Conservation (phyloP, 2,329 filamentous ascomycete species). For the Fusarium sp. region DNA sequence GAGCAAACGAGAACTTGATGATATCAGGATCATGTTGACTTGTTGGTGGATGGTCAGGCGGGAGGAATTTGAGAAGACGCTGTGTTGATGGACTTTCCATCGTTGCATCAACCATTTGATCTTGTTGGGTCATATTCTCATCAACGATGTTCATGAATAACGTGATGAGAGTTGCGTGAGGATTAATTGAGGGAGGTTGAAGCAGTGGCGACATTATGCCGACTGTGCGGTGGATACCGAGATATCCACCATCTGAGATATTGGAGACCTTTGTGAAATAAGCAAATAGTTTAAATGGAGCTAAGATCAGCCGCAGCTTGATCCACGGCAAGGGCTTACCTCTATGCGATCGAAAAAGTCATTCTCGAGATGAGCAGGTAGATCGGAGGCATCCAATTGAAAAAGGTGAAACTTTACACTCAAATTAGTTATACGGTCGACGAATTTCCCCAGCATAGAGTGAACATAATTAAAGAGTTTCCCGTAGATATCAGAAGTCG, state of each 20-base stretch:
- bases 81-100: background rate
- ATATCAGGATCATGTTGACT: background rate
- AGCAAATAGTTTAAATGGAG: background rate
- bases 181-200: background rate
- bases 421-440: background rate
- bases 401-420: background rate
- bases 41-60: background rate
- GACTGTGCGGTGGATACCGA: background rate
- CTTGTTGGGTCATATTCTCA: background rate
- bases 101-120: background rate
- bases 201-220: conserved; percentile 6
- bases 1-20: background rate
- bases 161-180: conserved; percentile 27
- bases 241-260: conserved; percentile 3
- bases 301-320: no score
- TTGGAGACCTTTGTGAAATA: conserved; percentile 11
- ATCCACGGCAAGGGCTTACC: background rate
- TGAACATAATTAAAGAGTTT: conserved; percentile 22
- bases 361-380: background rate
- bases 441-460: background rate
- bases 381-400: background rate
- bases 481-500: conserved; percentile 22
- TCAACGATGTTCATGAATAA: conserved; percentile 21
- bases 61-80: background rate
- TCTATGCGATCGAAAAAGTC: conserved; percentile 26